phyloP scores from a whole-genome alignment of 2,329 filamentous ascomycete genomes.

The Ascochyta fabae region DNA sequence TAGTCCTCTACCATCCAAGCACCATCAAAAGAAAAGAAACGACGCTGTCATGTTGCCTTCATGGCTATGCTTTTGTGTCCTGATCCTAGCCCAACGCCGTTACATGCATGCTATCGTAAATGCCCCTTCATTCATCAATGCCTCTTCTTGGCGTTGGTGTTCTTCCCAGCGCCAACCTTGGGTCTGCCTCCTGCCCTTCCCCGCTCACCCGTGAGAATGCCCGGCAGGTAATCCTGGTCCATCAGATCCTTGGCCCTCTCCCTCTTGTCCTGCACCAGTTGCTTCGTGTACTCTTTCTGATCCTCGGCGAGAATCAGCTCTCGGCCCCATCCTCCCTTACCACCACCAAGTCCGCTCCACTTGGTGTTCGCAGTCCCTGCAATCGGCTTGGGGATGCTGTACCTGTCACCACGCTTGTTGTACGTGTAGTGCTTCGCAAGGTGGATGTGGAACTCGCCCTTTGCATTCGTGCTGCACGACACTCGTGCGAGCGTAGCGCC shows the following conservation, averaged over 20 bases:
- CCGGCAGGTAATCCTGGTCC: slow-evolving; percentile 92
- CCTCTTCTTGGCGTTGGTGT: slow-evolving; percentile 80
- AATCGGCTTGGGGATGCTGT: slow-evolving; percentile 88
- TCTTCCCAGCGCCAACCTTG: slow-evolving; percentile 83
- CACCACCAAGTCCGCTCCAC: slow-evolving; percentile 69
- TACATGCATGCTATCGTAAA: not conserved
- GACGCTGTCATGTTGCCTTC: not conserved
- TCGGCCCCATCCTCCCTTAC: slow-evolving; percentile 85
- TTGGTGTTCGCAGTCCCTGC: slow-evolving; percentile 83
- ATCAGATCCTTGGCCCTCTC: slow-evolving; percentile 80
- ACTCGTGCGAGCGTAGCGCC: slow-evolving; percentile 85
- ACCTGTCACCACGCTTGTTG: slow-evolving; percentile 92
- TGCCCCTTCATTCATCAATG: slow-evolving; percentile 4
- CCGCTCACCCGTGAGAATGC: slow-evolving; percentile 82
- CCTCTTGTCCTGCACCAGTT: slow-evolving; percentile 68
- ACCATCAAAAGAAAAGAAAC: no score
- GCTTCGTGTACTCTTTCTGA: slow-evolving; percentile 86
- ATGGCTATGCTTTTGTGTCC: not conserved
- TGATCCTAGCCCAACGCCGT: not conserved
- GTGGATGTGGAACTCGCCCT: slow-evolving; percentile 83
- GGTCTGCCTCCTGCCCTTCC: slow-evolving; percentile 69
- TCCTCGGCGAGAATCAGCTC: slow-evolving; percentile 89
- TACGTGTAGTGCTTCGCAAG: slow-evolving; percentile 95
- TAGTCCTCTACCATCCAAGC: no score
- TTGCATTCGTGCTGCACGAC: slow-evolving; percentile 80